Percentiles rank a stretch among this genome's conserved stretches.
Evolutionary conservation across 2,329 filamentous ascomycete species (phyloP).

Genomic region (Aureobasidium sp.): DNA sequence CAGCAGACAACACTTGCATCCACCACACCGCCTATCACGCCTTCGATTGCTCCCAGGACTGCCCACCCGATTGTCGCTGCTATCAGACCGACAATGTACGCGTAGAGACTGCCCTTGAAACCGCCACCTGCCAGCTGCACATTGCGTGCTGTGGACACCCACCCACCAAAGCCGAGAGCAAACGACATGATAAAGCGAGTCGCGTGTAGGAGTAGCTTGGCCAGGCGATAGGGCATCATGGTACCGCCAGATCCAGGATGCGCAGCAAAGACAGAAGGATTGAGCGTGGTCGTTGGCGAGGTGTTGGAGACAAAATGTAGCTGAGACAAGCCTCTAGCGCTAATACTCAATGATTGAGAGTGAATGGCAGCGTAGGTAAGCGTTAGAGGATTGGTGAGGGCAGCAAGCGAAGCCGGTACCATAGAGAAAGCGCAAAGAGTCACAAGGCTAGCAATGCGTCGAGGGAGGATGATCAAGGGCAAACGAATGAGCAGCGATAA

Average conservation of each 20-base stretch:
- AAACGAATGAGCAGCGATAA: slow-evolving; percentile 73
- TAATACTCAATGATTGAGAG: slow-evolving; percentile 70
- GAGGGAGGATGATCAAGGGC: slow-evolving; percentile 76
- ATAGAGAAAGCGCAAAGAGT: slow-evolving; percentile 70
- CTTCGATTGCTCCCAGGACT: slow-evolving; percentile 53
- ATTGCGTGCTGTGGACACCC: slow-evolving; percentile 85
- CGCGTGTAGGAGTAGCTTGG: slow-evolving; percentile 85
- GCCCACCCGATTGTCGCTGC: slow-evolving; percentile 94
- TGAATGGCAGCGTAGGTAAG: slow-evolving; percentile 93
- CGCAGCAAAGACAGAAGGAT: slow-evolving; percentile 33
- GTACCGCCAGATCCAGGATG: slow-evolving; percentile 37
- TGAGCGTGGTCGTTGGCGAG: slow-evolving; percentile 63
- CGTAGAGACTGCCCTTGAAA: slow-evolving; percentile 74
- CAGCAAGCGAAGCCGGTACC: slow-evolving; percentile 76
- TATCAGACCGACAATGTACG: slow-evolving; percentile 86
- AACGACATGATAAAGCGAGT: slow-evolving; percentile 87
- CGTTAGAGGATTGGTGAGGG: slow-evolving; percentile 83
- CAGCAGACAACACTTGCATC: slow-evolving; percentile 76
- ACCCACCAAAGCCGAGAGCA: slow-evolving; percentile 87
- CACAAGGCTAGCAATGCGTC: slow-evolving; percentile 61
- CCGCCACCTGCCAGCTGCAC: slow-evolving; percentile 52
- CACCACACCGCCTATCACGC: slow-evolving; percentile 31
- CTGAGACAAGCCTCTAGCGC: slow-evolving; percentile 71
- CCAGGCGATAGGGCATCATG: slow-evolving; percentile 80
- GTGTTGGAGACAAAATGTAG: slow-evolving; percentile 72